Evolutionary conservation across 345 rosid species (phyloP), one percentile per base, ranked within the genome.

Genomic region (Erodium maritimum): DNA sequence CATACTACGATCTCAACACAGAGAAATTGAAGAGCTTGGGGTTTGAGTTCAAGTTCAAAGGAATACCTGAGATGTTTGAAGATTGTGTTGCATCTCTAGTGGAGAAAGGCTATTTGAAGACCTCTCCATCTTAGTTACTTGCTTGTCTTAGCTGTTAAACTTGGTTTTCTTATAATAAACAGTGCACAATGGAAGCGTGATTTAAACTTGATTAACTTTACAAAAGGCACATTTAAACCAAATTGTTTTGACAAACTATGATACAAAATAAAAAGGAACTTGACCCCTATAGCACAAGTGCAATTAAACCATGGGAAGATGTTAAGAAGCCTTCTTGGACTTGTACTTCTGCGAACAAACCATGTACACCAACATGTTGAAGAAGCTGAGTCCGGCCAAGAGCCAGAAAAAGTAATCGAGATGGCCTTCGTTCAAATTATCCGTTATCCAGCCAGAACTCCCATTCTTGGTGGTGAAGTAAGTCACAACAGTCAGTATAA

Each of bases 371-470:
- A 70, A 52, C 88, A 85, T 70, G 78, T 93, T 93, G 4, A 71
- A 25, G 64, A 82, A 56, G 75, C 96, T 80, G 45, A 93, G 86
- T 22, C 79, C 89, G 34, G 90, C 96, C 65, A 93, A 66, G 19
- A 93, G 82, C 96, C 95, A 93, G 83, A 93, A 93, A 73, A 78
- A 89, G 62, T 86, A 89, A 72, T 93, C 99, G 0, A 89, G 89
- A 73, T 93, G 99, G 21, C 99, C 96, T 53, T 75, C 50, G 19
- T 93, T 87, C 71, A 93, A 75, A 70, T 93, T 93, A 65, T 93
- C 82, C 0, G 96, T 87, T 22, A 87, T 89, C 99, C 99, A 93
- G 52, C 99, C 95, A 5, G 75, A 19, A 42, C 64, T 60, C 4
- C 95, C 99, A 0, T 74, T 80, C 37, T 14, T 61, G 1, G 93